Evolutionary conservation across 495 filamentous ascomycete genomes (phyloP).

Genomic region (Aspergillus kassunensis): DNA sequence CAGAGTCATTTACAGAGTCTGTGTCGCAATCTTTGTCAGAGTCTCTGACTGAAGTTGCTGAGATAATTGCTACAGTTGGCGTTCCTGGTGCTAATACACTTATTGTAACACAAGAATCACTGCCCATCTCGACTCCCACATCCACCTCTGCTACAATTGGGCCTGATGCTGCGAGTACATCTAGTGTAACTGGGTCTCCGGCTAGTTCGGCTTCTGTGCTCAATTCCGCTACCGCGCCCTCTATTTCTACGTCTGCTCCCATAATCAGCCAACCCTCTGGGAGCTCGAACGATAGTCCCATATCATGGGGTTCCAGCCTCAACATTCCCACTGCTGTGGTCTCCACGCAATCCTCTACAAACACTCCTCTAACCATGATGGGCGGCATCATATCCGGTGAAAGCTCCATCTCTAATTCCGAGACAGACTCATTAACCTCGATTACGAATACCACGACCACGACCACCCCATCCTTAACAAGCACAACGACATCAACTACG

Average conservation of each 20-base stretch:
- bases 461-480: background rate
- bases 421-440: conserved; percentile 1
- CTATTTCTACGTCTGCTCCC: background rate
- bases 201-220: background rate
- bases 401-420: conserved; percentile 1
- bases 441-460: background rate
- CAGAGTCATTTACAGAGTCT: background rate
- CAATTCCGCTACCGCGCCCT: background rate
- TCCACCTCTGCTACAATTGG: background rate
- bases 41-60: background rate
- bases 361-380: background rate
- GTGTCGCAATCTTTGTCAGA: background rate
- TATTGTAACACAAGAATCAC: too few species aligned
- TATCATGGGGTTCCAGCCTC: background rate
- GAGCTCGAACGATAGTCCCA: background rate
- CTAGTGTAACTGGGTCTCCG: background rate
- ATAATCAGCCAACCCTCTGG: background rate
- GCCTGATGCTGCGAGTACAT: conserved; percentile 4
- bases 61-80: background rate
- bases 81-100: conserved; percentile 4
- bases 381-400: background rate
- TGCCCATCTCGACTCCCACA: too few species aligned
- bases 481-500: conserved; percentile 1
- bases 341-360: background rate
- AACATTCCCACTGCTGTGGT: conserved; percentile 4